Evolutionary conservation across 1,284 basidiomycete species (phyloP), one percentile per base, ranked within the genome.

Genomic region (Apiotrichum montevideense): DNA sequence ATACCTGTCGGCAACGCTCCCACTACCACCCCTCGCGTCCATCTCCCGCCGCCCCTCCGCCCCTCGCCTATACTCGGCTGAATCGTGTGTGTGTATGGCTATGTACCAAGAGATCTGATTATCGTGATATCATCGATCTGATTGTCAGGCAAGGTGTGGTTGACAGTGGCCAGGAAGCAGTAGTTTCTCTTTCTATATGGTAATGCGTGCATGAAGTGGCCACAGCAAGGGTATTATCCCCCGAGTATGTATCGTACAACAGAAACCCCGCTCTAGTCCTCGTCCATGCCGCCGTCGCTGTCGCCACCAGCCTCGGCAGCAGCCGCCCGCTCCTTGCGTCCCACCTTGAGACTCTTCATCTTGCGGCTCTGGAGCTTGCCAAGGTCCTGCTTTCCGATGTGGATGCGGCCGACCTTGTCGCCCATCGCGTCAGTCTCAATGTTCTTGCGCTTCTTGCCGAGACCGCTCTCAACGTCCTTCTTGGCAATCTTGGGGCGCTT

Each of bases 391-490:
- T 85, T 88, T 56, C 81, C 90, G 48, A 98, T 76, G 76, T 98
- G 95, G 52, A 98, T 84, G 59, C 86, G 81, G 48, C 94, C 95
- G 63, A 95, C 83, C 77, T 94, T 78, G 76, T 98, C 92, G 57
- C 95, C 95, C 95, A 98, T 97, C 76, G 92, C 91, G 79, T 98
- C 95, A 63, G 93, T 90, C 79, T 96, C 92, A 74, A 94, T 76
- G 75, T 97, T 97, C 84, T 91, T 93, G 77, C 83, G 84, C 82
- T 90, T 93, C 82, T 90, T 90, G 42, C 89, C 90, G n/a, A 90
- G 72, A 0, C 91, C 91, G 72, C 83, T 86, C 79, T 90, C 90
- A 48, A 91, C 78, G 47, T 91, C 88, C 64, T 82, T 82, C 79
- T 91, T 90, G 77, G 87, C 87, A 62, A 96, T 69, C 80, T 94